Evolutionary conservation across 140 eudicot species (phyloP).

Genomic region (Oenanthe javanica): DNA sequence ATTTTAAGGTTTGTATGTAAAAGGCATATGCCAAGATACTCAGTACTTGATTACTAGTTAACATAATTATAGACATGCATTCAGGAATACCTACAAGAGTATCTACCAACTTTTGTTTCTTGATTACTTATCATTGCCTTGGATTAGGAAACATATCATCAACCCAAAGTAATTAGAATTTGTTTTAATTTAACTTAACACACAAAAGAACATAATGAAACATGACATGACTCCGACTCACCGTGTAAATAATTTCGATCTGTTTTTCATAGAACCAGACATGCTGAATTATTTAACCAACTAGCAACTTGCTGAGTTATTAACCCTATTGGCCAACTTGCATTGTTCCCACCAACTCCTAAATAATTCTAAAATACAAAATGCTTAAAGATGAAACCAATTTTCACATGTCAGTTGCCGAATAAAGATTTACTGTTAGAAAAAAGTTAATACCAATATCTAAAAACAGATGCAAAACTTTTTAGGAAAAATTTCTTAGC

Average conservation of each 20-base stretch:
- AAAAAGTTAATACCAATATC: not conserved
- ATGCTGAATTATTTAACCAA: not conserved
- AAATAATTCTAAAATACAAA: not conserved
- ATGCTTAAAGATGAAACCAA: not conserved
- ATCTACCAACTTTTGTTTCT: not conserved
- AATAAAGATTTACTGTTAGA: not conserved
- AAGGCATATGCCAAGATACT: not conserved
- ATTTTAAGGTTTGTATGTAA: not conserved
- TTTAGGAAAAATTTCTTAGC: not conserved
- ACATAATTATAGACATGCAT: not conserved
- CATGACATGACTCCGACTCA: not conserved
- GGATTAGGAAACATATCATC: not conserved
- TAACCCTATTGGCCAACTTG: not conserved
- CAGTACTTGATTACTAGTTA: not conserved
- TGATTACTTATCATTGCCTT: not conserved
- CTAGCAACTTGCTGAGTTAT: not conserved
- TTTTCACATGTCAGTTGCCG: not conserved
- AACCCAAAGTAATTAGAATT: not conserved
- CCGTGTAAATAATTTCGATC: not conserved
- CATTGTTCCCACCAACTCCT: not conserved
- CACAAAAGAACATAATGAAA: not conserved
- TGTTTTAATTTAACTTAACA: not conserved
- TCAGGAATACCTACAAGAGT: not conserved
- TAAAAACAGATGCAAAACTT: not conserved
- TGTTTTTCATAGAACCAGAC: not conserved